Evolutionary conservation across 2,329 filamentous ascomycete genomes (phyloP).

Genomic region (Exophiala spinifera): DNA sequence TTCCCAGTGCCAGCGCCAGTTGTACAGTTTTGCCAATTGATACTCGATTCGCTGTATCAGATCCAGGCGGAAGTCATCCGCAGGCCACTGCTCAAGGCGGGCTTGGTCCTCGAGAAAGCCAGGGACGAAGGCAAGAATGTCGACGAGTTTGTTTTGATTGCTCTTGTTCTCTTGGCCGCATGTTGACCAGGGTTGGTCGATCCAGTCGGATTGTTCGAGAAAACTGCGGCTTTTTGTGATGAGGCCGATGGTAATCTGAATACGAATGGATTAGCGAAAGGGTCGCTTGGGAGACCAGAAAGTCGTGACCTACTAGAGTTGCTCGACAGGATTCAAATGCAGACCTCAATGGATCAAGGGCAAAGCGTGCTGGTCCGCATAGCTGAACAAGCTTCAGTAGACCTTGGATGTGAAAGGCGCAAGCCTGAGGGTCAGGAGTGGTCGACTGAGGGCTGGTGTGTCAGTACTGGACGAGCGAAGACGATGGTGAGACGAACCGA

Average conservation of each 20-base stretch:
- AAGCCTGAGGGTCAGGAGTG: slow-evolving; percentile 16
- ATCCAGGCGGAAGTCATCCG: slow-evolving; percentile 7
- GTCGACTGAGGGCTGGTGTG: slow-evolving; percentile 14
- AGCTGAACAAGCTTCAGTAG: slow-evolving; percentile 20
- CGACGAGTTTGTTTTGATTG: slow-evolving; percentile 21
- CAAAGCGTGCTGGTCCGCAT: slow-evolving; percentile 18
- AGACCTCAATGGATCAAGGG: slow-evolving; percentile 6
- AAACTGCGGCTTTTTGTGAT: slow-evolving; percentile 21
- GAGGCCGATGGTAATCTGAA: slow-evolving; percentile 17
- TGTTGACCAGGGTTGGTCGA: slow-evolving; percentile 14
- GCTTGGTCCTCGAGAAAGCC: slow-evolving; percentile 21
- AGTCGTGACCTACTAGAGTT: slow-evolving; percentile 17
- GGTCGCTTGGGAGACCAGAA: too few relatives aligned
- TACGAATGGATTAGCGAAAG: neutral
- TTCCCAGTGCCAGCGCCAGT: slow-evolving; percentile 24
- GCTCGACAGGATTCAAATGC: slow-evolving; percentile 23
- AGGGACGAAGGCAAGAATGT: slow-evolving; percentile 19
- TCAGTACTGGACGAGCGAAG: slow-evolving; percentile 3
- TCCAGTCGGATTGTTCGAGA: slow-evolving; percentile 18
- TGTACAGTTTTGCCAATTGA: slow-evolving; percentile 12
- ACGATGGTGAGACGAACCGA: slow-evolving; percentile 10
- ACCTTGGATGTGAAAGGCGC: slow-evolving; percentile 20
- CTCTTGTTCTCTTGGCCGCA: slow-evolving; percentile 14
- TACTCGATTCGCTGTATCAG: slow-evolving; percentile 16
- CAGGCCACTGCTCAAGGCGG: slow-evolving; percentile 7